Evolutionary conservation across 2,329 filamentous ascomycete species (phyloP), one percentile per base, ranked within the genome.

Genomic region (Fusarium gaditjirri): DNA sequence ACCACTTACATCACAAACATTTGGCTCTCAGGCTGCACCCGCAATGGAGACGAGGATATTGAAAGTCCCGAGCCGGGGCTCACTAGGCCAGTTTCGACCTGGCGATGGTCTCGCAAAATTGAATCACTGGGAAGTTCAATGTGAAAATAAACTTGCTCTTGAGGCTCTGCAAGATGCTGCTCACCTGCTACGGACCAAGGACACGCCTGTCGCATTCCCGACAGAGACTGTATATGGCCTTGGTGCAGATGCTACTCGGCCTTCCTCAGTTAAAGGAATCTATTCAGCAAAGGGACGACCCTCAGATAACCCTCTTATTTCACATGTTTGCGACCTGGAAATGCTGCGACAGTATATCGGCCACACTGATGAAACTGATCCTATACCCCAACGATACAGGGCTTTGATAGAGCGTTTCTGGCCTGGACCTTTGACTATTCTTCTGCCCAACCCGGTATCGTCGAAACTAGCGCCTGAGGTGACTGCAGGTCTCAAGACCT

Each of bases 141-240:
- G 73, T 2, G 76, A 79, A 11, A 73, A 80, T 11, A 70, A 75
- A 27, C 76, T 77, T 11, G 79, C 80, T 11, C 65, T 85, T 42
- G 76, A 74, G 3, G 79, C 82, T 31, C 85, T 97, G 41, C 82
- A 84, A 64, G 84, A 90, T 61, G 94, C 94, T 2, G 94, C 93
- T 5, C 79, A 86, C 17, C 86, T 91, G 71, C 84, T 97, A 39
- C 88, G 85, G 56, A 85, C 86, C 23, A 90, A 87, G 56, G 87
- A 93, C 78, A 87, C 88, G 7, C 96, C 96, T 8, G 94, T 99
- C 52, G 96, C 94, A 3, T 99, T 99, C 79, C 96, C 96, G 2
- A 99, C 96, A 0, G 96, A 99, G 83, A 99, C 96, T 1, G 96
- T 99, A 2, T 99, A 99, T 80, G 96, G 96, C 0, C 87, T 99